Evolutionary conservation across 2,329 filamentous ascomycete genomes (phyloP), one percentile per base, ranked within the genome.

Genomic region (Phaeophleospora eucalypticola): DNA sequence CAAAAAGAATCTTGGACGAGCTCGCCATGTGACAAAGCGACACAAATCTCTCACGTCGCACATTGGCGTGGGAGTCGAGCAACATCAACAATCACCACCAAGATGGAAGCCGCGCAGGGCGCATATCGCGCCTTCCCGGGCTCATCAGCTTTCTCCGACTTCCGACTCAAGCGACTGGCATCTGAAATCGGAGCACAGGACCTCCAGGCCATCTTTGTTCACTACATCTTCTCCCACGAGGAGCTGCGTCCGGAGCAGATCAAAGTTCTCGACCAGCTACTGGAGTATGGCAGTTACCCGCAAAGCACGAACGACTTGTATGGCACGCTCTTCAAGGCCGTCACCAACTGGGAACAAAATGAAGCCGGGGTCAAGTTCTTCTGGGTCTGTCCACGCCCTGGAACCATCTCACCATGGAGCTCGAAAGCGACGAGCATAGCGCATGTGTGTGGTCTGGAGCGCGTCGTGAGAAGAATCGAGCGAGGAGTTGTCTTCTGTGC

Each of bases 401-500:
- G 82, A 60, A 90, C 82, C 2, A 83, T 95, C 58, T 96, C 90
- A 34, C 93, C 93, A 65, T 98, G 93, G 93, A 96, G 89, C 70
- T 95, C 90, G 46, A 90, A 96, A 69, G 91, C 90, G 20, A 95
- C 91, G 38, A 91, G 83, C 65, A 96, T 97, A 66, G 86, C 91
- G 44, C 83, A 93, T 57, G 91, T 96, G 24, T 97, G 91, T 65
- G 90, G 87, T 19, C 74, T 97, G 49, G 81, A 83, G 58, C 73
- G 78, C 35, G 78, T 86, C 21, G 79, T 84, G 39, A 77, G 84
- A 64, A 84, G 91, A 48, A 87, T 97, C 57, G 93, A 98, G 72
- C 82, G 89, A 58, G 93, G 90, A 43, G 81, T 93, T 60, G 79
- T 86, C 59, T 78, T 97, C 52, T 84, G 83, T 58, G 77, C 86